Evolutionary conservation across 495 filamentous ascomycete genomes (phyloP).

Genomic region (Penicillium diatomitis): DNA sequence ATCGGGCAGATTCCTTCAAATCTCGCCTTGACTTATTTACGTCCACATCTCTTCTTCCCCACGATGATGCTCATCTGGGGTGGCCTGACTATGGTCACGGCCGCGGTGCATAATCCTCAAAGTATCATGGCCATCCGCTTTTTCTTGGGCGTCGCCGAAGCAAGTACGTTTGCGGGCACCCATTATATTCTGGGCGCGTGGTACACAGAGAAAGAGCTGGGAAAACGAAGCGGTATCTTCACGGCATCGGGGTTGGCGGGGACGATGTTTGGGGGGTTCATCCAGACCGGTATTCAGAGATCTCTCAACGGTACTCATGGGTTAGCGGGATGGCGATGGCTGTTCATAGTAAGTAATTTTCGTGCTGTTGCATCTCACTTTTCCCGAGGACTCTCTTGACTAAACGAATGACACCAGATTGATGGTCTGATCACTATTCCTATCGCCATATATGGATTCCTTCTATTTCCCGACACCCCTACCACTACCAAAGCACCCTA

Average conservation of each 20-base stretch:
- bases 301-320: slow-evolving; percentile 42
- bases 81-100: slow-evolving; percentile 50
- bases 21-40: slow-evolving; percentile 48
- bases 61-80: slow-evolving; percentile 54
- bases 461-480: slow-evolving; percentile 54
- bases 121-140: slow-evolving; percentile 61
- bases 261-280: slow-evolving; percentile 42
- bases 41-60: slow-evolving; percentile 52
- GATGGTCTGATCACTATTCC: slow-evolving; percentile 48
- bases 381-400: no score
- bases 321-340: slow-evolving; percentile 55
- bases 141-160: slow-evolving; percentile 56
- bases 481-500: slow-evolving; percentile 45
- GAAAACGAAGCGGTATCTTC: slow-evolving; percentile 47
- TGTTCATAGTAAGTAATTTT: slow-evolving; percentile 42
- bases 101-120: slow-evolving; percentile 36
- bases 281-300: slow-evolving; percentile 51
- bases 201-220: slow-evolving; percentile 57
- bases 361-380: no score
- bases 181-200: slow-evolving; percentile 59
- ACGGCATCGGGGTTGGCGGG: slow-evolving; percentile 27
- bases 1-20: slow-evolving; percentile 54
- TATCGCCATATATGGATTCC: slow-evolving; percentile 48
- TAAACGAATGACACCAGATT: slow-evolving; percentile 1
- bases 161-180: slow-evolving; percentile 52